Conservation (phyloP, 345 rosid species). For the Syzygium jambos region DNA sequence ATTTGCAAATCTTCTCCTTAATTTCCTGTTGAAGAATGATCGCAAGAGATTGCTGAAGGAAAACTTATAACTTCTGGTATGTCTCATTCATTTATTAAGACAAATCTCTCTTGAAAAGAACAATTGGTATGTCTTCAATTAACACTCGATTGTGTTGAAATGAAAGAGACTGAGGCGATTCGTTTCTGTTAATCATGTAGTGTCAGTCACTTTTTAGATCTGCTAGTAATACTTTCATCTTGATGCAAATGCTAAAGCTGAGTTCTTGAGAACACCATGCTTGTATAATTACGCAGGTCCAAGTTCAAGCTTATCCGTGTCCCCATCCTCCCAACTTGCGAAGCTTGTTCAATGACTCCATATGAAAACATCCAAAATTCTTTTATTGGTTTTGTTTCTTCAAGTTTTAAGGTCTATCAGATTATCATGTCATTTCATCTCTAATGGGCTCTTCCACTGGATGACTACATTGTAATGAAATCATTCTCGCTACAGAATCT, state of each 20-base stretch:
- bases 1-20: neutral
- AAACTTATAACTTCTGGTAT: neutral
- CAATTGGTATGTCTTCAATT: neutral
- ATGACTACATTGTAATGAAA: neutral
- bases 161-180: neutral
- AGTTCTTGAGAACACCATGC: neutral
- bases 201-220: neutral
- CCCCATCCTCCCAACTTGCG: neutral
- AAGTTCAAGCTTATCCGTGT: neutral
- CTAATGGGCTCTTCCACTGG: neutral
- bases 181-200: neutral
- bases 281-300: neutral
- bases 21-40: neutral
- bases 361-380: neutral
- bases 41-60: neutral
- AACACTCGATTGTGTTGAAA: neutral
- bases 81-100: neutral
- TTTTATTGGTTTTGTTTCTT: neutral
- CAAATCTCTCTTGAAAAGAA: neutral
- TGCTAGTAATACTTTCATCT: neutral
- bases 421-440: neutral
- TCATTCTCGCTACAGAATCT: neutral
- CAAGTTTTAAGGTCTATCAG: neutral
- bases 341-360: neutral
- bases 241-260: neutral